Conservation (phyloP, 2,329 filamentous ascomycete species). For the Nothopassalora personata region DNA sequence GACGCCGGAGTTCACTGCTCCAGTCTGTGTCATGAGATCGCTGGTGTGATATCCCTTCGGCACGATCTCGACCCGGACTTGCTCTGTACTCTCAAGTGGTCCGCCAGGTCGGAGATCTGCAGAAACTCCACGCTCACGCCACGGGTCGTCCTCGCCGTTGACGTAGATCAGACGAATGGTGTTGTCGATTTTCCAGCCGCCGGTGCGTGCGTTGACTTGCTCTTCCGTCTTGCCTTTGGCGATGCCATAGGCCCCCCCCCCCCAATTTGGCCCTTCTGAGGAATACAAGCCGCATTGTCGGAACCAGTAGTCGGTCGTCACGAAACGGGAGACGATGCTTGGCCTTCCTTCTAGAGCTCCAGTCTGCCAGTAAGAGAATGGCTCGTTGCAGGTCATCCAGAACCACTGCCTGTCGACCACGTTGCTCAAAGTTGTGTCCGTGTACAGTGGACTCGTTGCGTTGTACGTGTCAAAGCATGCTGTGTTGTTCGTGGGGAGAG, state of each 20-base stretch:
- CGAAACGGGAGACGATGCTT: conserved; percentile 50
- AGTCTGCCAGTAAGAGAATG: conserved; percentile 54
- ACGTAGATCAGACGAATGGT: conserved; percentile 53
- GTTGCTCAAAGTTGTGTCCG: conserved; percentile 47
- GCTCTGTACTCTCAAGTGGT: conserved; percentile 43
- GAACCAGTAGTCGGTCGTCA: conserved; percentile 50
- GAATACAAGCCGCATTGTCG: conserved; percentile 54
- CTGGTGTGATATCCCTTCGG: conserved; percentile 52
- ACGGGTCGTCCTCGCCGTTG: conserved; percentile 58
- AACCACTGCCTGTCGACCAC: conserved; percentile 49
- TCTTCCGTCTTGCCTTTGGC: conserved; percentile 45
- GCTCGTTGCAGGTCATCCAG: conserved; percentile 61
- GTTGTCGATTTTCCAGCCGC: conserved; percentile 54
- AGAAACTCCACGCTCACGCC: conserved; percentile 51
- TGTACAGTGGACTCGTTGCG: conserved; percentile 45
- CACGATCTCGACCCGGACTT: conserved; percentile 51
- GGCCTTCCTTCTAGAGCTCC: conserved; percentile 44
- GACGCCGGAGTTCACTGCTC: conserved; percentile 42
- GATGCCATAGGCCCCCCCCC: conserved; percentile 47
- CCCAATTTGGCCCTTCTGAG: conserved; percentile 44
- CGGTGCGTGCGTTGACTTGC: conserved; percentile 49
- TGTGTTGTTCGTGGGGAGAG: conserved; percentile 36
- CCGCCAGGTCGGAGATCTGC: conserved; percentile 52
- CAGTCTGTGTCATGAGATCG: conserved; percentile 48
- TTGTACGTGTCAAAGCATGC: conserved; percentile 54